These are phyloP conservation scores for Suillus occidentalis DNA, from an alignment of 768 basidiomycete genomes.

Conservation along the genomic window DNA sequence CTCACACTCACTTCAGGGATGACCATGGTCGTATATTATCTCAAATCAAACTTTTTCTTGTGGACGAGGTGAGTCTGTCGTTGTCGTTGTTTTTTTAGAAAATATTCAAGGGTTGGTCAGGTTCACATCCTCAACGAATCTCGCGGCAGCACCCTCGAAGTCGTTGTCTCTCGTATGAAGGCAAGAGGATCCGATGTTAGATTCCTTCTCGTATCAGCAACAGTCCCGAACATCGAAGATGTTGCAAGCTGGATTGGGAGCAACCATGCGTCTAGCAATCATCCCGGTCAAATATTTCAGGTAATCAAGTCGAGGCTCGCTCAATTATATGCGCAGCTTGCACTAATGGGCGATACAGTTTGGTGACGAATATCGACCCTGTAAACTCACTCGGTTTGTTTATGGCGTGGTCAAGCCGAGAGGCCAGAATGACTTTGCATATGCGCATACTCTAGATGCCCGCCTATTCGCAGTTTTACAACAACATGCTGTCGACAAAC, in stretches of 20 bases:
- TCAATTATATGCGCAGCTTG: neutral
- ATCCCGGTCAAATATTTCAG: slow-evolving; percentile 65
- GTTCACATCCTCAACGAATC: slow-evolving; percentile 91
- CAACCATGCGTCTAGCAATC: slow-evolving; percentile 23
- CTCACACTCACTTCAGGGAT: slow-evolving; percentile 39
- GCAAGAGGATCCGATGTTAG: slow-evolving; percentile 65
- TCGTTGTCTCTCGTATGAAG: slow-evolving; percentile 93
- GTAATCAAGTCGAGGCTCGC: slow-evolving; percentile 37
- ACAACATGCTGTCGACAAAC: slow-evolving; percentile 74
- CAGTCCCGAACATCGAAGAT: slow-evolving; percentile 90
- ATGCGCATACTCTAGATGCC: slow-evolving; percentile 66
- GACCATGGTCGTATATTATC: slow-evolving; percentile 67
- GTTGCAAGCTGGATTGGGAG: slow-evolving; percentile 86
- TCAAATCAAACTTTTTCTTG: slow-evolving; percentile 76
- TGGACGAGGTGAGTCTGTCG: slow-evolving; percentile 71
- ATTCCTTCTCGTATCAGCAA: slow-evolving; percentile 90
- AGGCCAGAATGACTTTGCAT: slow-evolving; percentile 77
- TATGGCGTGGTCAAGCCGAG: slow-evolving; percentile 64
- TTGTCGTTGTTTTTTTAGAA: neutral
- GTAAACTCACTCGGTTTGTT: slow-evolving; percentile 71
- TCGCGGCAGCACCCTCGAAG: slow-evolving; percentile 91
- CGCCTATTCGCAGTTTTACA: slow-evolving; percentile 74
- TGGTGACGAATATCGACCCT: slow-evolving; percentile 89
- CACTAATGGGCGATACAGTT: slow-evolving; percentile 53
- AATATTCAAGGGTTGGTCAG: slow-evolving; percentile 36